A percentile compares a stretch with the other conserved stretches of the same genome.
Conservation (phyloP, 1,284 basidiomycete genomes). For the Ceratobasidium sp. region DNA sequence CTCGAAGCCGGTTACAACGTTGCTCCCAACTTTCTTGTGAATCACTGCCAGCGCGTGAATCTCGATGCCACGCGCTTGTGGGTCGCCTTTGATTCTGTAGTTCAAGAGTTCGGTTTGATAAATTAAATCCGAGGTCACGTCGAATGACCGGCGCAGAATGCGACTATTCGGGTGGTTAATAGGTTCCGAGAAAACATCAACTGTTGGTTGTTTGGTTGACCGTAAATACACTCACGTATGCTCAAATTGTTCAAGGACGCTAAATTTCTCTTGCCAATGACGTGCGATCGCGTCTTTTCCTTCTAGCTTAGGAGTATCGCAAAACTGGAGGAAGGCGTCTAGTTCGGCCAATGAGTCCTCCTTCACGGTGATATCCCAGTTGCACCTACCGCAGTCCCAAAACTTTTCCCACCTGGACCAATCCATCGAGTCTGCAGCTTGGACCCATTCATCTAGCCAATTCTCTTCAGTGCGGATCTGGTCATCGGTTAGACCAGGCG, state of each 20-base stretch:
- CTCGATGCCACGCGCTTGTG: background rate
- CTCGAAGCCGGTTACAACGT: constrained; percentile 21
- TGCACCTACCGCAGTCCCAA: constrained; percentile 20
- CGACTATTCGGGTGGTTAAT: too few species aligned
- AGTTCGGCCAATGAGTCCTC: background rate
- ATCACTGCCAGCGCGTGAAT: constrained; percentile 23
- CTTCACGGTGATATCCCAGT: background rate
- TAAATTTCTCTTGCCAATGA: constrained; percentile 2
- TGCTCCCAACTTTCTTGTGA: constrained; percentile 19
- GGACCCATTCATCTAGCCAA: constrained; percentile 8
- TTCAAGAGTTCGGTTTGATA: constrained; percentile 17
- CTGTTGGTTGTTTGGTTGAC: too few species aligned
- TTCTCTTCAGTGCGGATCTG: constrained; percentile 2
- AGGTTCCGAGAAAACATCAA: too few species aligned
- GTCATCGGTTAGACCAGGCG: constrained; percentile 1
- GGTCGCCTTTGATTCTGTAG: constrained; percentile 23
- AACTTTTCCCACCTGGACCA: constrained; percentile 26
- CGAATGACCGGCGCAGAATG: constrained; percentile 10
- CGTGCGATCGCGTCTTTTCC: constrained; percentile 21
- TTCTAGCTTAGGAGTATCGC: background rate
- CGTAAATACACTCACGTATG: constrained; percentile 30
- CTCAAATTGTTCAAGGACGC: background rate
- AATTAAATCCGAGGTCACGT: constrained; percentile 5
- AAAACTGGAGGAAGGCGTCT: constrained; percentile 31
- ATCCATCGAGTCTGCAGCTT: constrained; percentile 20